Evolutionary conservation across 306 rosid species (phyloP).

Genomic region (Casuarina glauca): DNA sequence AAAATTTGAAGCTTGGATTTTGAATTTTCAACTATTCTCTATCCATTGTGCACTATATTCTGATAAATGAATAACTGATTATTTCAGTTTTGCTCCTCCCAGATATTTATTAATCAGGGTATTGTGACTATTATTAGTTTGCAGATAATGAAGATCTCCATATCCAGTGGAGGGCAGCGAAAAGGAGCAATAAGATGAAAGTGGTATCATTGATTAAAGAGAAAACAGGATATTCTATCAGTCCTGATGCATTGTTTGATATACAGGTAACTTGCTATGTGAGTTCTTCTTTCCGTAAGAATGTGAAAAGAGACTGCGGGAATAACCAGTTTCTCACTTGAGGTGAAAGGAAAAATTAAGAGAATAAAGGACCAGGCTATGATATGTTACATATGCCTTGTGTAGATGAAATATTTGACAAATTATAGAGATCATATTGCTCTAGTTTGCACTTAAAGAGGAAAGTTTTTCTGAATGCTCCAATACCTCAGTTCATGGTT

Average conservation of each 20-base stretch:
- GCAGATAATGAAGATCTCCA: conserved; percentile 85
- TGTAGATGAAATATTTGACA: conserved; percentile 1
- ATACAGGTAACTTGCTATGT: conserved; percentile 62
- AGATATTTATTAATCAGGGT: conserved; percentile 28
- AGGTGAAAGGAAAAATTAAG: conserved; percentile 10
- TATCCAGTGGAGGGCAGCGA: conserved; percentile 79
- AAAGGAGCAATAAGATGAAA: conserved; percentile 79
- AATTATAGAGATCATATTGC: conserved; percentile 1
- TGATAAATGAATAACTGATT: not conserved
- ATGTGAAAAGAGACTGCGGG: conserved; percentile 8
- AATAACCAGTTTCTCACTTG: conserved; percentile 11
- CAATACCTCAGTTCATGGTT: conserved; percentile 5
- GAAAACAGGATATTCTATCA: conserved; percentile 86
- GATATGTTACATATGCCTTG: not conserved
- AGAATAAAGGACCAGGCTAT: not conserved
- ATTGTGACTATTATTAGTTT: conserved; percentile 50
- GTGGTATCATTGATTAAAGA: conserved; percentile 72
- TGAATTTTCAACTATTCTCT: not conserved
- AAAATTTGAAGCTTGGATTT: not conserved
- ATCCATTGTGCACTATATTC: not conserved
- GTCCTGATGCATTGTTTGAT: conserved; percentile 92
- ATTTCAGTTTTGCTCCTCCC: not conserved
- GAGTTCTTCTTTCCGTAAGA: conserved; percentile 13
- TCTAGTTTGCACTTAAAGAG: not conserved
- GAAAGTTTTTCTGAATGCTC: conserved; percentile 7